Conservation (phyloP, 768 basidiomycete species). For the Leccinum rimulosum region DNA sequence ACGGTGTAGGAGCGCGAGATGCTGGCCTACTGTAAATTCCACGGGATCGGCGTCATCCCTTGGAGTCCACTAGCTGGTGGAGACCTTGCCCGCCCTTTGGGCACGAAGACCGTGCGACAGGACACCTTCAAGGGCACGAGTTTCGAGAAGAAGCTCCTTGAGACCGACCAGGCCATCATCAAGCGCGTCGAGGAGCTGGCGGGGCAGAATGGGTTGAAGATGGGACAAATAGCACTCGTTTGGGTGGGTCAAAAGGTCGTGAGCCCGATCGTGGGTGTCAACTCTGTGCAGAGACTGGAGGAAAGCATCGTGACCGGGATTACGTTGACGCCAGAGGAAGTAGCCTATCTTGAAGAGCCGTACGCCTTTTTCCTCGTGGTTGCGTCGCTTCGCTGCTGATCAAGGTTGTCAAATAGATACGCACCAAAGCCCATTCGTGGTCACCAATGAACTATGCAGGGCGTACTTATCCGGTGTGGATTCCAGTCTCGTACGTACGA, state of each 20-base stretch:
- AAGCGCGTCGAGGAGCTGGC: slow-evolving; percentile 41
- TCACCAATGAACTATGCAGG: slow-evolving; percentile 5
- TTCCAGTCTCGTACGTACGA: too few relatives aligned
- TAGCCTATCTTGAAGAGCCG: slow-evolving; percentile 31
- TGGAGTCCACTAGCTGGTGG: too few relatives aligned
- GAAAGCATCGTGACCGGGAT: slow-evolving; percentile 28
- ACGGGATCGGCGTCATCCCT: too few relatives aligned
- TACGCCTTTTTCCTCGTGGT: slow-evolving; percentile 8
- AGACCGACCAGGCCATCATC: slow-evolving; percentile 36
- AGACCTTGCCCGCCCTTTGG: too few relatives aligned
- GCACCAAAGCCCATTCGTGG: slow-evolving; percentile 18
- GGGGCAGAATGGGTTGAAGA: slow-evolving; percentile 37
- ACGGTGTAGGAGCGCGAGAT: too few relatives aligned
- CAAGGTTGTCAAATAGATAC: slow-evolving; percentile 8
- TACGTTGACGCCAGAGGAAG: slow-evolving; percentile 30
- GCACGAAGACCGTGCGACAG: slow-evolving; percentile 24
- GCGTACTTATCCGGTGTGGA: too few relatives aligned
- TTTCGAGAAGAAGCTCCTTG: slow-evolving; percentile 23
- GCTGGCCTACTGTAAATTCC: too few relatives aligned
- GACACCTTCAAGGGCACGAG: slow-evolving; percentile 17
- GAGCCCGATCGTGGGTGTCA: slow-evolving; percentile 45
- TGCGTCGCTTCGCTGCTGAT: background rate
- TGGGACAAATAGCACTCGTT: slow-evolving; percentile 46
- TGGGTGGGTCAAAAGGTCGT: slow-evolving; percentile 41
- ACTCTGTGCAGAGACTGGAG: slow-evolving; percentile 29